Evolutionary conservation across 192 early-diverging fungal genomes (phyloP), one percentile per base, ranked within the genome.

Genomic region (Phycomyces blakesleeanus): DNA sequence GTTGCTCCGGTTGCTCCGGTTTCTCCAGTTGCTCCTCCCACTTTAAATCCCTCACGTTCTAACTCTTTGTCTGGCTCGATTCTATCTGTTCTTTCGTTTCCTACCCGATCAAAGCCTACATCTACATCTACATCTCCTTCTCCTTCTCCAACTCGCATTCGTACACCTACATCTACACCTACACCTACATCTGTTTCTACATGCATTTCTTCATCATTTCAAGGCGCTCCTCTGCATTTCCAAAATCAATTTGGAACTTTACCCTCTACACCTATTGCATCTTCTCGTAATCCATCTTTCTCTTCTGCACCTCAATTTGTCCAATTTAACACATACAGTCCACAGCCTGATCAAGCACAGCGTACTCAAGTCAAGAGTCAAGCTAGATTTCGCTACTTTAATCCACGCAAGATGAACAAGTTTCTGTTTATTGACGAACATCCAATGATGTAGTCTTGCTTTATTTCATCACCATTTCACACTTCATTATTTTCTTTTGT

Each of bases 351-450:
- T 51, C 27, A 63, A 55, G 50, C 51, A 41, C 56, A 55, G 29
- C 18, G 5, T 16, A 16, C 25, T 22, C 21, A 27, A 41, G 51
- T 34, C 20, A 68, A 68, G 50, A 61, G 54, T 22, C 66, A 68
- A 55, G 53, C 71, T 38, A 57, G 73, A 8, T 75, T 75, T 54
- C 44, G 73, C 15, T 75, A 75, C 39, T 75, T 75, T 38, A 75
- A 75, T 53, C 73, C 73, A 21, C 55, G 68, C 27, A 75, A 66
- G 51, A 51, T 66, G 63, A 75, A 75, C 64, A 75, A 75, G 54
- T 66, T 62, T 62, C 37, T 75, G 41, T 75, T 75, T 54, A 75
- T 75, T 54, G 73, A 75, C 52, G 73, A 75, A 51, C 62, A 75
- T 65, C 72, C 72, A 14, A 52, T 72, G 39, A 20, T 61, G 16